phyloP scores from a whole-genome alignment of 768 basidiomycete genomes.

The Mycena galopus region DNA sequence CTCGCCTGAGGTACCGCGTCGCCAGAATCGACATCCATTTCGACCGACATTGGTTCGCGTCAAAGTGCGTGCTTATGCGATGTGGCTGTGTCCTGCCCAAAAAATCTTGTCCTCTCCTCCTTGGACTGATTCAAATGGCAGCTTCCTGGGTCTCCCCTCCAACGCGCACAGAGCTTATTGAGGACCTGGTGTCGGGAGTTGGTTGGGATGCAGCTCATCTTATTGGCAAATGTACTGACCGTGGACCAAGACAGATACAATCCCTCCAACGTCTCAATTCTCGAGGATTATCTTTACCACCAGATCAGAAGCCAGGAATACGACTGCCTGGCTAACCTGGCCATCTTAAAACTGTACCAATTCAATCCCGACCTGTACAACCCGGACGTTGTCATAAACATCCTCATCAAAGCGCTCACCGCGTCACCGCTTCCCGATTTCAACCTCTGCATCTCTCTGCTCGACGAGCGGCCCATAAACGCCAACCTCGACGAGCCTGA shows the following conservation, averaged over 20 bases:
- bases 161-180: conserved; percentile 88
- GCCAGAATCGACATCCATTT: conserved; percentile 31
- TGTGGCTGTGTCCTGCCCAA: background rate
- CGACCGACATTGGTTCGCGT: conserved; percentile 8
- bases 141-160: conserved; percentile 80
- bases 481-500: conserved; percentile 81
- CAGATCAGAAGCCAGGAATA: conserved; percentile 94
- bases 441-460: conserved; percentile 92
- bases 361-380: conserved; percentile 96
- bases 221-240: conserved; percentile 1
- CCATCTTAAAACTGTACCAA: conserved; percentile 68
- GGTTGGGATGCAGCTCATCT: conserved; percentile 62
- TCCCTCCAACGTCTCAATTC: conserved; percentile 91
- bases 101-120: background rate
- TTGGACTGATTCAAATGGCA: conserved; percentile 52
- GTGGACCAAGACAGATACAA: conserved; percentile 89
- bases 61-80: background rate
- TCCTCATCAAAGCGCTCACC: conserved; percentile 92
- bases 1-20: background rate
- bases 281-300: conserved; percentile 97
- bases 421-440: conserved; percentile 92
- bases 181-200: conserved; percentile 91
- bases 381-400: conserved; percentile 92
- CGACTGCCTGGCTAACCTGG: conserved; percentile 94
- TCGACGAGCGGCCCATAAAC: conserved; percentile 77